Evolutionary conservation across 306 rosid species (phyloP).

Genomic region (Trifolium repens): DNA sequence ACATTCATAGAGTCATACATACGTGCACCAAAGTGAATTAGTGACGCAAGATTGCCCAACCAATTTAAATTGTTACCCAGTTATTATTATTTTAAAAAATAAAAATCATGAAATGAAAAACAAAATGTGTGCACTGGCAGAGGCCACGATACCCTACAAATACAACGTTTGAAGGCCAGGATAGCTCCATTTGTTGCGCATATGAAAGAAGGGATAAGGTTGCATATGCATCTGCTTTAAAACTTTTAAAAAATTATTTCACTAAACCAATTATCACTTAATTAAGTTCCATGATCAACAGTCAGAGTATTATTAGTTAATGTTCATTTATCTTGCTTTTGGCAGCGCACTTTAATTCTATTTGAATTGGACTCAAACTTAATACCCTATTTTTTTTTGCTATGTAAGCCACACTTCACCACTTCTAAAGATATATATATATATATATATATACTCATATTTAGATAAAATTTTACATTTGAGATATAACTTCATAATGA

Average conservation of each 20-base stretch:
- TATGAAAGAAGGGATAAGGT: constrained; percentile 48
- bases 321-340: background rate
- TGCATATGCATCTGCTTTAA: constrained; percentile 48
- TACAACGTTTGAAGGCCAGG: constrained; percentile 42
- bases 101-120: constrained; percentile 27
- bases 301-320: background rate
- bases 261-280: constrained; percentile 47
- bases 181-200: constrained; percentile 51
- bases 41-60: constrained; percentile 3
- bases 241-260: constrained; percentile 38
- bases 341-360: background rate
- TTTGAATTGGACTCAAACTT: background rate
- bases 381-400: no score
- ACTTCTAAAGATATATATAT: no score
- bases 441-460: no score
- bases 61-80: background rate
- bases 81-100: background rate
- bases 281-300: constrained; percentile 42
- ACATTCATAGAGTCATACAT: background rate
- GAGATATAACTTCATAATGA: no score
- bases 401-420: no score
- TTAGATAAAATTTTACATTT: no score
- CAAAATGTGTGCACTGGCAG: constrained; percentile 36
- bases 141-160: constrained; percentile 50
- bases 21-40: background rate